These are phyloP conservation scores for Suillus fuscotomentosus DNA, from an alignment of 768 basidiomycete genomes.

Conservation along the genomic window DNA sequence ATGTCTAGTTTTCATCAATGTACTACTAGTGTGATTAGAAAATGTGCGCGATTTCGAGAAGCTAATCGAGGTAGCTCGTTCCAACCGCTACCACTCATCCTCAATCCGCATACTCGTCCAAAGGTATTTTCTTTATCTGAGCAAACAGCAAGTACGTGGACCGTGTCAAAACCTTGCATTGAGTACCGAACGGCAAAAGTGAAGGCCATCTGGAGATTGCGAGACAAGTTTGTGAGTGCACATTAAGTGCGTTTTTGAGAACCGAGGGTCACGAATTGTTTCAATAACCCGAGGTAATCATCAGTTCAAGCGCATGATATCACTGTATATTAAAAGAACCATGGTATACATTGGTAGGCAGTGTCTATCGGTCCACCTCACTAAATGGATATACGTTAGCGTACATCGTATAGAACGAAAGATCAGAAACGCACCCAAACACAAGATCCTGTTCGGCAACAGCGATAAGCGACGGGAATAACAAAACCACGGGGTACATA, in stretches of 20 bases:
- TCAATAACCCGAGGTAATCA: not conserved
- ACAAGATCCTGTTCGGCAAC: constrained; percentile 68
- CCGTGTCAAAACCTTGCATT: no score
- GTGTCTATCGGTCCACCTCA: constrained; percentile 32
- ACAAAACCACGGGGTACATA: constrained; percentile 32
- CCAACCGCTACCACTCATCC: no score
- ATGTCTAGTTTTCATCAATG: no score
- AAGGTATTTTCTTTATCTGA: not conserved
- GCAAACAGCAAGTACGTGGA: not conserved
- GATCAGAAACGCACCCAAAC: constrained; percentile 69
- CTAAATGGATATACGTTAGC: constrained; percentile 11
- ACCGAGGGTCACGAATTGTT: not conserved
- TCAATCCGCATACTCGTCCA: no score
- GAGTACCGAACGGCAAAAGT: constrained; percentile 8
- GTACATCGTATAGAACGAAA: not conserved
- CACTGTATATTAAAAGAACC: not conserved
- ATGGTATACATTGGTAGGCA: constrained; percentile 6
- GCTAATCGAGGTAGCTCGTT: no score
- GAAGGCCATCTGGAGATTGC: not conserved
- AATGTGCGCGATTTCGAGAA: no score
- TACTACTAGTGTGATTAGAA: no score
- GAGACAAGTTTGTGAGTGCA: not conserved
- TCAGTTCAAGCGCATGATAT: not conserved
- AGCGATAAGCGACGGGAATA: constrained; percentile 9
- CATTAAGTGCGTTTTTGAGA: not conserved